These are phyloP conservation scores for Jatropha curcas DNA, from an alignment of 345 rosid species.

Conservation along the genomic window DNA sequence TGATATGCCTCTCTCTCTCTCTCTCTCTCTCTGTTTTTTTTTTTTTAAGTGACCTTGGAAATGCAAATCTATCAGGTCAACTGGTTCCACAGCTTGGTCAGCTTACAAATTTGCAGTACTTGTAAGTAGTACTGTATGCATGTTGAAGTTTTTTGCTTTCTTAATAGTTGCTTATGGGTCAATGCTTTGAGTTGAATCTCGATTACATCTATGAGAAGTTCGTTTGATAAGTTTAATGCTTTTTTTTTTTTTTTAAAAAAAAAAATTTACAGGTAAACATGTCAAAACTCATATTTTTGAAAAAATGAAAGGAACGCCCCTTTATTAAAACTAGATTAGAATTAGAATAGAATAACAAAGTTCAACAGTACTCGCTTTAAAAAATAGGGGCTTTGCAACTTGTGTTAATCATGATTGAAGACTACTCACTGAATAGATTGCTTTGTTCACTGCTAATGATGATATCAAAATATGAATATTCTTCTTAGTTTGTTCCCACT, in stretches of 20 bases:
- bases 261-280: too few relatives aligned
- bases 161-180: background rate
- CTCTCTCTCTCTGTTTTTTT: background rate
- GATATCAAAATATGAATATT: background rate
- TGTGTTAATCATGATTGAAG: background rate
- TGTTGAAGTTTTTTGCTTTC: background rate
- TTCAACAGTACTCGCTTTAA: too few relatives aligned
- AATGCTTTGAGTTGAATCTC: too few relatives aligned
- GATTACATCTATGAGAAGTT: too few relatives aligned
- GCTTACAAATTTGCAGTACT: slow-evolving; percentile 68
- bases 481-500: background rate
- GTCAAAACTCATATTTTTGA: too few relatives aligned
- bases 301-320: too few relatives aligned
- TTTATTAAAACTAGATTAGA: too few relatives aligned
- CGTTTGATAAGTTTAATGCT: too few relatives aligned
- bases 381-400: too few relatives aligned
- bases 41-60: slow-evolving; percentile 57
- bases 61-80: slow-evolving; percentile 64
- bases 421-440: background rate
- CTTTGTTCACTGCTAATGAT: background rate
- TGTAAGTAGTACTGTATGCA: slow-evolving; percentile 46
- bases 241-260: too few relatives aligned
- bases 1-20: background rate
- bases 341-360: too few relatives aligned
- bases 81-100: slow-evolving; percentile 62